Evolutionary conservation across 31 red algal genomes (phyloP), one percentile per base, ranked within the genome.

Genomic region (Endocladia muricata): DNA sequence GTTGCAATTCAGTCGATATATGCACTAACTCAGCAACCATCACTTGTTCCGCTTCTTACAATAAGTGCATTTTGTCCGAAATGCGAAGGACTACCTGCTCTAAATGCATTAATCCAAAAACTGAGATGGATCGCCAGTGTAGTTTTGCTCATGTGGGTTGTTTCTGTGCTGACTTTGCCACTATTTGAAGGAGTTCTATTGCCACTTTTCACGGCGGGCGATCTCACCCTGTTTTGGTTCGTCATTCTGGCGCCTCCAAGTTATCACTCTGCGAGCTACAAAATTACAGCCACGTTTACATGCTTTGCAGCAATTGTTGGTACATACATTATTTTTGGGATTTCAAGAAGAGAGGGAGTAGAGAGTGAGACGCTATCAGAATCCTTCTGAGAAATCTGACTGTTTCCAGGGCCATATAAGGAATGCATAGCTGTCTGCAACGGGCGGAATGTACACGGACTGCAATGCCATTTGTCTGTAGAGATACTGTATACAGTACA

Each of bases 141-240:
- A 17, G 55, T 62, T 42, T 41, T 82, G 2, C 42, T 40, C 33
- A 32, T 55, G 2, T 73, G 67, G 79, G 68, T 82, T 36, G 19
- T 54, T 9, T 82, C 79, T 19, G 8, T 59, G 29, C 62, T 73
- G 9, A 37, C 28, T 19, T 37, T 82, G 4, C 79, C 79, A 28
- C 21, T 82, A 37, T 72, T 82, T 19, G 47, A 32, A 23, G 41
- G 49, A 33, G 35, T 8, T 7, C 32, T 82, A 33, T 39, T 49
- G 23, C 48, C 65, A 47, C 31, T 82, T 36, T 82, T 82, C 28
- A 70, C 52, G 4, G 30, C 41, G 19, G 79, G 79, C 5, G 66
- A 82, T 47, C 22, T 72, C 1, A 82, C 30, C 35, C 62, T 82
- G 29, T 82, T 82, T 62, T 73, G 78, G 78, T 82, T 58, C 64